These are phyloP conservation scores for Eucalyptus tenuipes DNA, from an alignment of 345 rosid species.

Conservation along the genomic window DNA sequence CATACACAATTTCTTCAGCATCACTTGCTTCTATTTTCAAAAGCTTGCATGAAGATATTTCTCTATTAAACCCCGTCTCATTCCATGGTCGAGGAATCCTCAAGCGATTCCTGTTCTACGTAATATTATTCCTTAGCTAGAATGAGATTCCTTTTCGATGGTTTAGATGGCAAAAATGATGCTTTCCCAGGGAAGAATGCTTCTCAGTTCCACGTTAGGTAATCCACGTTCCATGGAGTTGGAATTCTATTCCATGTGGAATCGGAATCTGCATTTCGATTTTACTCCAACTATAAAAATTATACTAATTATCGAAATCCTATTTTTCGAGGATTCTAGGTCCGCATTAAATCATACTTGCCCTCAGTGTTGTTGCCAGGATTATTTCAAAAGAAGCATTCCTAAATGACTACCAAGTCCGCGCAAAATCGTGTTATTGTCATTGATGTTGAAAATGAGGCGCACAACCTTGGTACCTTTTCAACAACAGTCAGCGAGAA, in stretches of 20 bases:
- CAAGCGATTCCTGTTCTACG: neutral
- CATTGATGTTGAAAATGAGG: neutral
- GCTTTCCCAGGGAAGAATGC: neutral
- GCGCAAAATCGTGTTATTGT: neutral
- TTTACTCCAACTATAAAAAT: neutral
- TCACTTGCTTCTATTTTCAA: neutral
- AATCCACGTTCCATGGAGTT: neutral
- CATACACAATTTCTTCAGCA: neutral
- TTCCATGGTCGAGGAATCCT: neutral
- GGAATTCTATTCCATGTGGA: neutral
- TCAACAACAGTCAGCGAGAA: neutral
- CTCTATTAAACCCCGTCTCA: neutral
- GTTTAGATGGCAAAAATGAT: neutral
- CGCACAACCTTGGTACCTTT: neutral
- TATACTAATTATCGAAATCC: neutral
- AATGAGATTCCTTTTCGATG: neutral
- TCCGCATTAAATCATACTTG: neutral
- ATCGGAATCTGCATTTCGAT: neutral
- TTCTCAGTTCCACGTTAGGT: neutral
- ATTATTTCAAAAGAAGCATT: neutral
- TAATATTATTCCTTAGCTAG: neutral
- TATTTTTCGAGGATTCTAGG: neutral
- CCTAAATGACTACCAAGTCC: neutral
- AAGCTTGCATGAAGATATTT: neutral
- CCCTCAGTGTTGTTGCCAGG: neutral